Conservation (phyloP, 31 red algal genomes). For the Odonthalia washingtoniensis region DNA sequence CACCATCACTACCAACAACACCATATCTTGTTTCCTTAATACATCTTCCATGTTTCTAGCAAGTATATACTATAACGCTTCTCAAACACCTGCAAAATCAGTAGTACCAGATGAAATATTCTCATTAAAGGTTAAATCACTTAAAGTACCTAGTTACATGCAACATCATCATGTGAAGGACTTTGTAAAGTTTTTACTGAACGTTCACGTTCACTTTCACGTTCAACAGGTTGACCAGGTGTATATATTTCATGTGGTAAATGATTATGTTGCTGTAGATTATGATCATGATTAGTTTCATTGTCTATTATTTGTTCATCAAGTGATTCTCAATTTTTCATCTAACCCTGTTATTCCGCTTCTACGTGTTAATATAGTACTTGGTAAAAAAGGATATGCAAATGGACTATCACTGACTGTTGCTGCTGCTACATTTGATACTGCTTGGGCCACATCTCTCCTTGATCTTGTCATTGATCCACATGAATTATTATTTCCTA, state of each 20-base stretch:
- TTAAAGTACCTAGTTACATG: constrained; percentile 84
- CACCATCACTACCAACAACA: constrained; percentile 45
- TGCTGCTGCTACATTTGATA: constrained; percentile 57
- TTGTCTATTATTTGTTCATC: constrained; percentile 83
- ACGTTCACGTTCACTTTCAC: constrained; percentile 77
- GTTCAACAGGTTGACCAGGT: constrained; percentile 61
- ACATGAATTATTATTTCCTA: too few species aligned
- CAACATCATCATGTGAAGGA: constrained; percentile 90
- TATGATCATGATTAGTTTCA: constrained; percentile 50
- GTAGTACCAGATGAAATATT: constrained; percentile 61
- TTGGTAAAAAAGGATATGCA: too few species aligned
- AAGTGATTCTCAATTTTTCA: constrained; percentile 62
- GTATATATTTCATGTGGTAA: constrained; percentile 53
- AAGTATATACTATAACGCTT: constrained; percentile 77
- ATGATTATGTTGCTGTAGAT: too few species aligned
- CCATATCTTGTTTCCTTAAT: constrained; percentile 45
- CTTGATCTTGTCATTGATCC: not conserved
- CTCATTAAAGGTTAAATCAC: constrained; percentile 68
- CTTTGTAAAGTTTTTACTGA: constrained; percentile 77
- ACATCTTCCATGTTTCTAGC: constrained; percentile 83
- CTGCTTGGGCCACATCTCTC: constrained; percentile 55
- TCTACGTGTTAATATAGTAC: too few species aligned
- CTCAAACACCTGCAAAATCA: constrained; percentile 83
- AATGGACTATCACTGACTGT: constrained; percentile 73
- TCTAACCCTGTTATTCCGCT: too few species aligned